These are phyloP conservation scores for Ensete ventricosum DNA, from an alignment of 176 grass and related monocot genomes.

Conservation along the genomic window DNA sequence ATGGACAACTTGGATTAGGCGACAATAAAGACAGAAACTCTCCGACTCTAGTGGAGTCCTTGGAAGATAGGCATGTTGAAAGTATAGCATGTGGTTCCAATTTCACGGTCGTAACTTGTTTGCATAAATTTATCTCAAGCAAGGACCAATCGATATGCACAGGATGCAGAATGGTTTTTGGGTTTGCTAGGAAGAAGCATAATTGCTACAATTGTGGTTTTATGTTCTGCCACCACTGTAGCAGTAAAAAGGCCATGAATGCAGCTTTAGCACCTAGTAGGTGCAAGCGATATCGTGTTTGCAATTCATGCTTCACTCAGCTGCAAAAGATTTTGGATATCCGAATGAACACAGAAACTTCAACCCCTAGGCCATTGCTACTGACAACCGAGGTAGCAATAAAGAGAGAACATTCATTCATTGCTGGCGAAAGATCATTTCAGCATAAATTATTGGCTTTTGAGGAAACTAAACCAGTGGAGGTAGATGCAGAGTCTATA, in stretches of 20 bases:
- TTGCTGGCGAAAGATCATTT: conserved; percentile 40
- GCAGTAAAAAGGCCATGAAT: conserved; percentile 49
- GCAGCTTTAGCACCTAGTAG: conserved; percentile 63
- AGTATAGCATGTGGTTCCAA: conserved; percentile 81
- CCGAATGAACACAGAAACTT: conserved; percentile 8
- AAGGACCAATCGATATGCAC: conserved; percentile 74
- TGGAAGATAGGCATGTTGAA: conserved; percentile 69
- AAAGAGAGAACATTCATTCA: conserved; percentile 38
- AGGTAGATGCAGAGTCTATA: conserved; percentile 29
- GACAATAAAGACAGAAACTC: conserved; percentile 48
- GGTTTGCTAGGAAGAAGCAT: conserved; percentile 80
- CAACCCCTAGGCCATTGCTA: conserved; percentile 15
- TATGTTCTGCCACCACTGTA: conserved; percentile 79
- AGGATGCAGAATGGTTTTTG: conserved; percentile 63
- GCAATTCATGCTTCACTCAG: conserved; percentile 60
- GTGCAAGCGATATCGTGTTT: conserved; percentile 62
- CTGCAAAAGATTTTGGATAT: conserved; percentile 35
- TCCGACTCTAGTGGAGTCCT: conserved; percentile 59
- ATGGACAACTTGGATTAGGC: conserved; percentile 90
- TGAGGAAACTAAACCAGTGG: conserved; percentile 43
- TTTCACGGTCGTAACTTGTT: conserved; percentile 61
- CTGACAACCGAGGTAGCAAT: conserved; percentile 28
- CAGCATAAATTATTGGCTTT: conserved; percentile 53
- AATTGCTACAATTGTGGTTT: conserved; percentile 89
- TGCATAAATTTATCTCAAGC: conserved; percentile 69